A percentile compares a stretch with the other conserved stretches of the same genome.
Conservation (phyloP, 2,329 filamentous ascomycete species). For the Colletotrichum sp. region DNA sequence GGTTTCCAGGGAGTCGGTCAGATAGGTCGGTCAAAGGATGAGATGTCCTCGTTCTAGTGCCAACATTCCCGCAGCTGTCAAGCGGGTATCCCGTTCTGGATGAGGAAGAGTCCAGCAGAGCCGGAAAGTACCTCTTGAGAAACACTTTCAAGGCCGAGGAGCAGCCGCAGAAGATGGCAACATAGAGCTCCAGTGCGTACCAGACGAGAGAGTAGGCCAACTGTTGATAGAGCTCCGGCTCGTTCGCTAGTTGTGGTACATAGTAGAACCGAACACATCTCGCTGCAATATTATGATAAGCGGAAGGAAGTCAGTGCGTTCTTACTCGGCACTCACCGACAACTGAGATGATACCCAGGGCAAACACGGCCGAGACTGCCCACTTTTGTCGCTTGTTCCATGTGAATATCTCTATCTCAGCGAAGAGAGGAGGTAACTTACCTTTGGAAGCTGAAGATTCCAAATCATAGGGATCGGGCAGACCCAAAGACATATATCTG, state of each 20-base stretch:
- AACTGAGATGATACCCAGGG: not conserved
- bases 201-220: not conserved
- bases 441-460: not conserved
- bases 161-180: conserved; percentile 3
- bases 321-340: not conserved
- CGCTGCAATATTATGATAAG: not conserved
- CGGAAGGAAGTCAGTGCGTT: not conserved
- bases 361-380: conserved; percentile 1
- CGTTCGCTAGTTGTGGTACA: not conserved
- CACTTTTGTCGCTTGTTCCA: not conserved
- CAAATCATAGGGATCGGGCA: conserved; percentile 7
- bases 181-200: not conserved
- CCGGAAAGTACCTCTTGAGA: not conserved
- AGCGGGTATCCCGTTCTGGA: not conserved
- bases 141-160: not conserved
- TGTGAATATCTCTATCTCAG: not conserved
- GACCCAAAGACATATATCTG: not conserved
- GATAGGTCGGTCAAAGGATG: not conserved
- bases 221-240: not conserved
- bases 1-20: not conserved
- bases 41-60: not conserved
- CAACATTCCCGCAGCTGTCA: not conserved
- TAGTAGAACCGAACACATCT: conserved; percentile 8
- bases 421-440: not conserved
- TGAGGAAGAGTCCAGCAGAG: not conserved